Conservation (phyloP, 164 flowering plant genomes). For the Euptelea pleiosperma region DNA sequence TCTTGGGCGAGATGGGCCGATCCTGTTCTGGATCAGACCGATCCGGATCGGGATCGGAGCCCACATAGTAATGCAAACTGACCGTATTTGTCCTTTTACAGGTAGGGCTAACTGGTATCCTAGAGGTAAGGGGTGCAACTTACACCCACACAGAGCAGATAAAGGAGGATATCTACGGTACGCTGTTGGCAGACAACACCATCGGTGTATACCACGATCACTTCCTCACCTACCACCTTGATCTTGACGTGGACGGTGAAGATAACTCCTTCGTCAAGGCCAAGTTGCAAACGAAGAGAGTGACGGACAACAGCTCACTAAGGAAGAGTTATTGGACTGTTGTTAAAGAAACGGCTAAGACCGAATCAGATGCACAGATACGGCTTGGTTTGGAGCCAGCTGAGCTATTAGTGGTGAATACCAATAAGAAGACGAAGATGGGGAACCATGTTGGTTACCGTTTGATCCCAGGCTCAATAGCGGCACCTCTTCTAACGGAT, state of each 20-base stretch:
- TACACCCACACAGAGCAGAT: slow-evolving; percentile 39
- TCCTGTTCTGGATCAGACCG: neutral
- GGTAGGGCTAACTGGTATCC: slow-evolving; percentile 60
- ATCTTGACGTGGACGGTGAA: slow-evolving; percentile 63
- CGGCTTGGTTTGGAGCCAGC: slow-evolving; percentile 24
- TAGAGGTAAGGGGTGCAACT: slow-evolving; percentile 45
- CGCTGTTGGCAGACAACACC: slow-evolving; percentile 45
- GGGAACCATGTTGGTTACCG: slow-evolving; percentile 42
- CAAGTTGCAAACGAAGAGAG: slow-evolving; percentile 26
- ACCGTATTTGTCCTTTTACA: slow-evolving; percentile 7
- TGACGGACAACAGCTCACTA: slow-evolving; percentile 8
- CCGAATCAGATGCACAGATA: slow-evolving; percentile 38
- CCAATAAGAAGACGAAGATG: slow-evolving; percentile 29
- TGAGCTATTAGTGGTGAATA: slow-evolving; percentile 35
- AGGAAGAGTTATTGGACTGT: slow-evolving; percentile 45
- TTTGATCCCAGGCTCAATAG: slow-evolving; percentile 24
- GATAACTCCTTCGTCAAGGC: slow-evolving; percentile 56
- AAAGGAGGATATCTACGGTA: slow-evolving; percentile 39
- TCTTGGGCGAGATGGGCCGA: too few species aligned
- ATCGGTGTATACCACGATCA: slow-evolving; percentile 65
- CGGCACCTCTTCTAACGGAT: slow-evolving; percentile 23
- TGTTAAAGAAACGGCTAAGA: slow-evolving; percentile 34
- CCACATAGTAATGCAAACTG: too few species aligned
- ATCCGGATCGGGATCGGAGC: neutral
- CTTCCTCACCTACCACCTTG: slow-evolving; percentile 59